phyloP scores from a whole-genome alignment of 768 basidiomycete species.

The Leccinum subgranulosum region DNA sequence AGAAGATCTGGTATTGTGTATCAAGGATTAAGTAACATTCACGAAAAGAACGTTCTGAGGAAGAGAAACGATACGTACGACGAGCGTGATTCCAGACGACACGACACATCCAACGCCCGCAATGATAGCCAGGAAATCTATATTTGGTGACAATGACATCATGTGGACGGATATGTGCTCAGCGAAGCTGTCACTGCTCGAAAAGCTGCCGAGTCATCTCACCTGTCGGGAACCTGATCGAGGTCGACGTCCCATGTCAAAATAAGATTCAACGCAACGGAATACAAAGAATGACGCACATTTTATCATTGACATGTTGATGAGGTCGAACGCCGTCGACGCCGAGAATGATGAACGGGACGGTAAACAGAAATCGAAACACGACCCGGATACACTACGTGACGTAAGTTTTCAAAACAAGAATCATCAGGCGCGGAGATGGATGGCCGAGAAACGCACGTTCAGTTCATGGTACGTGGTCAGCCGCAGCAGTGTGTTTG shows the following conservation, averaged over 20 bases:
- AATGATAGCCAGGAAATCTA: constrained; percentile 59
- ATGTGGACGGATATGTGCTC: not conserved
- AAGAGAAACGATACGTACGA: constrained; percentile 40
- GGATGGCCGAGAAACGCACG: constrained; percentile 42
- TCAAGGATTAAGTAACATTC: not conserved
- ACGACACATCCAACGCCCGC: constrained; percentile 58
- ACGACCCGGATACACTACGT: constrained; percentile 62
- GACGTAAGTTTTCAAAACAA: not conserved
- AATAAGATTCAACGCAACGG: not conserved
- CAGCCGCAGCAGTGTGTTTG: constrained; percentile 61
- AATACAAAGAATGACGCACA: constrained; percentile 30
- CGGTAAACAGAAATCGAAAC: constrained; percentile 70
- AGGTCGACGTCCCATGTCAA: not conserved
- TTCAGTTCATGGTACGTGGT: constrained; percentile 83
- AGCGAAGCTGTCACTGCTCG: not conserved
- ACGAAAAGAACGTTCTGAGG: not conserved
- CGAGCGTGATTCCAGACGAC: constrained; percentile 72
- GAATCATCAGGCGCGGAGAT: not conserved
- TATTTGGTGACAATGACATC: not conserved
- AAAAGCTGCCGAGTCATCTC: not conserved
- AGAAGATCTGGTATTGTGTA: constrained; percentile 58
- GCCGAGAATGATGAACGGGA: constrained; percentile 64
- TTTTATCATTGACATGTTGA: constrained; percentile 60
- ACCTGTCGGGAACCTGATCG: constrained; percentile 28
- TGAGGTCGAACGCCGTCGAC: constrained; percentile 65